These are phyloP conservation scores for Aspergillus melleus DNA, from an alignment of 2,329 filamentous ascomycete species.

Conservation along the genomic window DNA sequence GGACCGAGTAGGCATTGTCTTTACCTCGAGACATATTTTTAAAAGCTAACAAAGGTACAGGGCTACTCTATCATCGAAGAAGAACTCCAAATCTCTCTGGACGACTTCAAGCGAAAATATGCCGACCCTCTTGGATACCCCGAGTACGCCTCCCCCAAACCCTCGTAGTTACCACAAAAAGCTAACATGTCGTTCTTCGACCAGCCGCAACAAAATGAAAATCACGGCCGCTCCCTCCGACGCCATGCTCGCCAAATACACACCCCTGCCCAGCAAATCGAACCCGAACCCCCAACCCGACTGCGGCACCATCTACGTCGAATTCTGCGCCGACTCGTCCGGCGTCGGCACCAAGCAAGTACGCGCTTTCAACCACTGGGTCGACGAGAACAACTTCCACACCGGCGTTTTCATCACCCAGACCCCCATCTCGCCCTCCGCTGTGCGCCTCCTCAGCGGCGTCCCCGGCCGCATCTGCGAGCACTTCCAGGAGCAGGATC, in stretches of 20 bases:
- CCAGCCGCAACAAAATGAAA: conserved; percentile 77
- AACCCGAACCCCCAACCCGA: conserved; percentile 71
- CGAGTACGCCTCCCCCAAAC: conserved; percentile 55
- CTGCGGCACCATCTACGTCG: conserved; percentile 87
- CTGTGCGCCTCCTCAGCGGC: conserved; percentile 79
- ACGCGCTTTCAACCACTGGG: conserved; percentile 81
- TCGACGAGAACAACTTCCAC: conserved; percentile 77
- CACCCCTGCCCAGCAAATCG: conserved; percentile 65
- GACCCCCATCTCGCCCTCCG: conserved; percentile 78
- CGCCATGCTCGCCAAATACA: conserved; percentile 82
- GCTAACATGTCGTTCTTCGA: conserved; percentile 7
- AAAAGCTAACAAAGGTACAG: conserved; percentile 48
- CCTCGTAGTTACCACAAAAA: neutral
- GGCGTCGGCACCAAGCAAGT: conserved; percentile 86
- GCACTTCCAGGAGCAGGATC: conserved; percentile 91
- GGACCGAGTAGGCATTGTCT: conserved; percentile 68
- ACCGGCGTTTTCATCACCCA: conserved; percentile 89
- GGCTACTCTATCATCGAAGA: conserved; percentile 91
- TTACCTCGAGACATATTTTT: neutral
- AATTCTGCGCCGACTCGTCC: conserved; percentile 78
- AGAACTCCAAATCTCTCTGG: conserved; percentile 81
- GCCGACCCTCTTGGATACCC: conserved; percentile 70
- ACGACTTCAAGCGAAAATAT: conserved; percentile 75
- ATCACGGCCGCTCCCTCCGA: conserved; percentile 85
- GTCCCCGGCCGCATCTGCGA: conserved; percentile 81